Evolutionary conservation across 768 basidiomycete genomes (phyloP).

Genomic region (Flagelloscypha sp.): DNA sequence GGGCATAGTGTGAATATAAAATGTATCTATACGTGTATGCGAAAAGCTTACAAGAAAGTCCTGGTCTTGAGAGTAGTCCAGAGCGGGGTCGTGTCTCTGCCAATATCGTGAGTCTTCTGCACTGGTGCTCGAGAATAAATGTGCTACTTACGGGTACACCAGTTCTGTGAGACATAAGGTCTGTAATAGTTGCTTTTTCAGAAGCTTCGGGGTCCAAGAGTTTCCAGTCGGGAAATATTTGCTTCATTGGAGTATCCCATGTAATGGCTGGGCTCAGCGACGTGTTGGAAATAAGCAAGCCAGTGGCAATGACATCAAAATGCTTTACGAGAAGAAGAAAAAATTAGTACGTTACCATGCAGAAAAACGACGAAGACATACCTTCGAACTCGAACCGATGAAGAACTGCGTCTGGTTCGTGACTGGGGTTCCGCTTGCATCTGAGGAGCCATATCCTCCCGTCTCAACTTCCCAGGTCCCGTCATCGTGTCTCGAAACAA

Average conservation of each 20-base stretch:
- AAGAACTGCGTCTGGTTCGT: conserved; percentile 19
- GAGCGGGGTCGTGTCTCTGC: too few species aligned
- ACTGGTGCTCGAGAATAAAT: too few species aligned
- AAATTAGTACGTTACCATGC: background rate
- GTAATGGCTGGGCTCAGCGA: conserved; percentile 17
- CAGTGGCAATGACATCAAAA: conserved; percentile 17
- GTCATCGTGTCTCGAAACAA: conserved; percentile 17
- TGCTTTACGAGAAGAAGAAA: conserved; percentile 10
- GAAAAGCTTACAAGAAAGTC: too few species aligned
- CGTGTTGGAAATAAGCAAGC: conserved; percentile 21
- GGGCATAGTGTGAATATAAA: too few species aligned
- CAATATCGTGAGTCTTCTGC: too few species aligned
- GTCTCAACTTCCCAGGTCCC: conserved; percentile 22
- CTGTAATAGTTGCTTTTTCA: too few species aligned
- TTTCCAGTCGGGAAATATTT: conserved; percentile 18
- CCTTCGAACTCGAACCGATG: conserved; percentile 25
- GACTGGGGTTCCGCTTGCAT: conserved; percentile 14
- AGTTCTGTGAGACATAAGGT: conserved; percentile 12
- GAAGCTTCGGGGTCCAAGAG: conserved; percentile 17
- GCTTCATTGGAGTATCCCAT: conserved; percentile 18
- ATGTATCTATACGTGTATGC: too few species aligned
- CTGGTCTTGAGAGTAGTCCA: too few species aligned
- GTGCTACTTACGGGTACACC: too few species aligned
- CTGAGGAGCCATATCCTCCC: conserved; percentile 23
- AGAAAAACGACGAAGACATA: conserved; percentile 5